Conservation (phyloP, 345 rosid species). For the Gossypium herbaceum region DNA sequence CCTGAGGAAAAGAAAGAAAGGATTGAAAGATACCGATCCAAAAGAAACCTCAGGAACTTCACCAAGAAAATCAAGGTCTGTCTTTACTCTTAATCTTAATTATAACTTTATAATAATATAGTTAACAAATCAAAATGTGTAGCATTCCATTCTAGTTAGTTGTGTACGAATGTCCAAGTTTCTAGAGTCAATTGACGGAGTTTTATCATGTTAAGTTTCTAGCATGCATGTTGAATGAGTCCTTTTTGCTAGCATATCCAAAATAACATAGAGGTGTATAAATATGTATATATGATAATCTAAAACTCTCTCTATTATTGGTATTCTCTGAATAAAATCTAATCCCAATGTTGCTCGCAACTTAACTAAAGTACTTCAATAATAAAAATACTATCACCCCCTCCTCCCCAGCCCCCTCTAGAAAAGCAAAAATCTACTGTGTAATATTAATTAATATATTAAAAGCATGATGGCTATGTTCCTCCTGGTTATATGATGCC, state of each 20-base stretch:
- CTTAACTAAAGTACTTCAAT: not conserved
- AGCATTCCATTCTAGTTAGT: too few relatives aligned
- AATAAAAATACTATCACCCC: not conserved
- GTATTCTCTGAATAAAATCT: too few relatives aligned
- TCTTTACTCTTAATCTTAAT: constrained; percentile 18
- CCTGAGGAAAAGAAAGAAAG: constrained; percentile 91
- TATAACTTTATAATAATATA: not conserved
- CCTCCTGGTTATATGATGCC: not conserved
- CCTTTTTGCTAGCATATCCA: not conserved
- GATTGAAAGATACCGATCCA: constrained; percentile 78
- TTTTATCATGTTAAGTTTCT: not conserved
- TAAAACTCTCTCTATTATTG: not conserved
- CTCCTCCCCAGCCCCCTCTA: not conserved
- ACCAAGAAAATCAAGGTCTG: constrained; percentile 96
- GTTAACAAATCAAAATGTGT: too few relatives aligned
- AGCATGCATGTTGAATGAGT: not conserved
- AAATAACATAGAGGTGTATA: not conserved
- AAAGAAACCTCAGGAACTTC: constrained; percentile 84
- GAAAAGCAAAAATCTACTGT: not conserved
- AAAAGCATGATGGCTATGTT: not conserved
- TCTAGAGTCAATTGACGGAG: not conserved
- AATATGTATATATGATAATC: not conserved
- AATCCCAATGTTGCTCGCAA: not conserved
- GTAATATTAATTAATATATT: not conserved
- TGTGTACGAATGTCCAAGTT: too few relatives aligned